Percentiles rank a stretch among this genome's conserved stretches.
These are phyloP conservation scores for Arthrobotrys sphaeroides DNA, from an alignment of 2,329 filamentous ascomycete species.

Conservation along the genomic window DNA sequence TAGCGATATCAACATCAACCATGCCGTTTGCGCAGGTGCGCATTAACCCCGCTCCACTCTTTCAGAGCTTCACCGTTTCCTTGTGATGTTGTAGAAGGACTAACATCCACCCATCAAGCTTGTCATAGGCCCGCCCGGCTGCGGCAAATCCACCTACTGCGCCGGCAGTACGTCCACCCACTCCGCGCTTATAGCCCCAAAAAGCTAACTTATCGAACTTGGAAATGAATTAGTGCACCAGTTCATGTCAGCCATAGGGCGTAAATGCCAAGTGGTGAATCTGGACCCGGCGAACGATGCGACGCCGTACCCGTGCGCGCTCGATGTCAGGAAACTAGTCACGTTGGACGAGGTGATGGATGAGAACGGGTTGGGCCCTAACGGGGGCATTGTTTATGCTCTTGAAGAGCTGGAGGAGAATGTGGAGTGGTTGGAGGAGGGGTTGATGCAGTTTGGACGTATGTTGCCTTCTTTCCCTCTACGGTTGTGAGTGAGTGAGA, in stretches of 20 bases:
- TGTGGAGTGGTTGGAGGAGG: constrained; percentile 87
- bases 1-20: not conserved
- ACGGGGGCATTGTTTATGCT: constrained; percentile 90
- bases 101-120: constrained; percentile 71
- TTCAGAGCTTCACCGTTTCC: not conserved
- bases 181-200: not conserved
- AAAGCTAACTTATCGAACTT: not conserved
- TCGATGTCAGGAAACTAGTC: constrained; percentile 88
- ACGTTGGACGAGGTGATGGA: constrained; percentile 95
- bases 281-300: constrained; percentile 96
- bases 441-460: constrained; percentile 77
- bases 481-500: not conserved
- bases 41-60: not conserved
- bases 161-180: constrained; percentile 77
- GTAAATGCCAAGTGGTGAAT: constrained; percentile 94
- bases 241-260: constrained; percentile 93
- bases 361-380: constrained; percentile 87
- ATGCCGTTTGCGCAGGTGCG: constrained; percentile 58
- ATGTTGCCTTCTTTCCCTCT: constrained; percentile 53
- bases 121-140: constrained; percentile 90
- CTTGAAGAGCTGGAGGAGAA: constrained; percentile 95
- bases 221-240: constrained; percentile 75
- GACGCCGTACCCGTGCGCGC: constrained; percentile 84
- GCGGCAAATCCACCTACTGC: constrained; percentile 97
- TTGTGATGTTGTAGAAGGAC: not conserved